These are phyloP conservation scores for Leucosporidium creatinivorum DNA, from an alignment of 768 basidiomycete species.

Conservation along the genomic window DNA sequence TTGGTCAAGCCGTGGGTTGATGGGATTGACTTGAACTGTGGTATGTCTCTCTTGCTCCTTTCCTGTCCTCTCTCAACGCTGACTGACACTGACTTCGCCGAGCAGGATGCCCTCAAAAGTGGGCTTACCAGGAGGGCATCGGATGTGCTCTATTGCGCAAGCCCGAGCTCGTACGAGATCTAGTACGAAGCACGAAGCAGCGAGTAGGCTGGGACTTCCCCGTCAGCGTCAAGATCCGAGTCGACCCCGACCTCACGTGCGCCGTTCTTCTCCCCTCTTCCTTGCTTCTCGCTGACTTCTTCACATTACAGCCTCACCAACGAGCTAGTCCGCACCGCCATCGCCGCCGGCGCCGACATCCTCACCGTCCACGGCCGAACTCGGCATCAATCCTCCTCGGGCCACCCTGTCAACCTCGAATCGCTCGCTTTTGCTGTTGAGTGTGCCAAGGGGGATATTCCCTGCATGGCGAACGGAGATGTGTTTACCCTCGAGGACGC, in stretches of 20 bases:
- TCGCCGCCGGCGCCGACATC: constrained; percentile 44
- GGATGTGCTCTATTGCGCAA: constrained; percentile 47
- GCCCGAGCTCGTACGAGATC: constrained; percentile 47
- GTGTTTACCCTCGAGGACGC: constrained; percentile 45
- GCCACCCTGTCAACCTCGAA: constrained; percentile 43
- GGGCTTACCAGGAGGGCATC: constrained; percentile 48
- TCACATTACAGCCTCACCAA: constrained; percentile 41
- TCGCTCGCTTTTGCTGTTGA: constrained; percentile 46
- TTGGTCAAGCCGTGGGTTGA: constrained; percentile 47
- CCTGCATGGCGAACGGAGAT: constrained; percentile 48
- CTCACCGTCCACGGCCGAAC: constrained; percentile 49
- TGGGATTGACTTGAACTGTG: constrained; percentile 49
- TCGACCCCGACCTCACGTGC: constrained; percentile 45
- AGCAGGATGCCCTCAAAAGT: constrained; percentile 46
- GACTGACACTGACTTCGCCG: neutral
- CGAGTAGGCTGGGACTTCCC: constrained; percentile 46
- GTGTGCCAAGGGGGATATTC: constrained; percentile 44
- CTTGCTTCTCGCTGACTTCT: neutral
- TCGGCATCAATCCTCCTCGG: constrained; percentile 45
- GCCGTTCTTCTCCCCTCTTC: constrained; percentile 10
- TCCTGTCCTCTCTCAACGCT: neutral
- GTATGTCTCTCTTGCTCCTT: constrained; percentile 18
- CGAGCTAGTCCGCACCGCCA: constrained; percentile 44
- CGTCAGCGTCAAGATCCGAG: constrained; percentile 49
- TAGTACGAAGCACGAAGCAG: constrained; percentile 45